Percentiles rank a stretch among this genome's conserved stretches.
Evolutionary conservation across 768 basidiomycete genomes (phyloP).

Genomic region (Podaxis sp.): DNA sequence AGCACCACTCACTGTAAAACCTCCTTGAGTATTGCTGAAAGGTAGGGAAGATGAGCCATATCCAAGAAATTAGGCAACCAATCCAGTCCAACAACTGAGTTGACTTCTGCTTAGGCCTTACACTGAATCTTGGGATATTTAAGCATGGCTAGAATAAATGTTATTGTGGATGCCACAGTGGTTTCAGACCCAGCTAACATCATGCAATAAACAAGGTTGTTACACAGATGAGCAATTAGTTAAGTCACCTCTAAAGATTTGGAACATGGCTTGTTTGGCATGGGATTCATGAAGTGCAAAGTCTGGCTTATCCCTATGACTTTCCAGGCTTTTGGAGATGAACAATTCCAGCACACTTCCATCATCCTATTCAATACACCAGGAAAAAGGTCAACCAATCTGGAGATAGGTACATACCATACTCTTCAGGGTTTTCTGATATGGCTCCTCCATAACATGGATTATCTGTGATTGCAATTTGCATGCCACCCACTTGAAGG

Average conservation of each 20-base stretch:
- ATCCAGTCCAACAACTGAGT: constrained; percentile 19
- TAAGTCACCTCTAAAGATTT: constrained; percentile 8
- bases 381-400: neutral
- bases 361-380: neutral
- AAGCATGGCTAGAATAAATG: constrained; percentile 27
- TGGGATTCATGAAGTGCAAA: neutral
- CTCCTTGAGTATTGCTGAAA: constrained; percentile 24
- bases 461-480: neutral
- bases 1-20: constrained; percentile 24
- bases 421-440: neutral
- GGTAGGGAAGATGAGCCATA: constrained; percentile 20
- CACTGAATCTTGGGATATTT: constrained; percentile 25
- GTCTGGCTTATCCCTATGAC: neutral
- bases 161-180: constrained; percentile 4
- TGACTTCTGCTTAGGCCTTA: constrained; percentile 29
- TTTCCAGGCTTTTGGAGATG: neutral
- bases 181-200: constrained; percentile 12
- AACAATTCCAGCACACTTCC: neutral
- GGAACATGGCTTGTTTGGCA: neutral
- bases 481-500: constrained; percentile 2
- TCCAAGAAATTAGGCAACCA: constrained; percentile 26
- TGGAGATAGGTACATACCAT: neutral
- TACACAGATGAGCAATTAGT: neutral
- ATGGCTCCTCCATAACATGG: constrained; percentile 1
- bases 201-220: neutral